Base-by-base conservation (phyloP, 257 asterid genomes). In the Solanum chiquidenum region DNA sequence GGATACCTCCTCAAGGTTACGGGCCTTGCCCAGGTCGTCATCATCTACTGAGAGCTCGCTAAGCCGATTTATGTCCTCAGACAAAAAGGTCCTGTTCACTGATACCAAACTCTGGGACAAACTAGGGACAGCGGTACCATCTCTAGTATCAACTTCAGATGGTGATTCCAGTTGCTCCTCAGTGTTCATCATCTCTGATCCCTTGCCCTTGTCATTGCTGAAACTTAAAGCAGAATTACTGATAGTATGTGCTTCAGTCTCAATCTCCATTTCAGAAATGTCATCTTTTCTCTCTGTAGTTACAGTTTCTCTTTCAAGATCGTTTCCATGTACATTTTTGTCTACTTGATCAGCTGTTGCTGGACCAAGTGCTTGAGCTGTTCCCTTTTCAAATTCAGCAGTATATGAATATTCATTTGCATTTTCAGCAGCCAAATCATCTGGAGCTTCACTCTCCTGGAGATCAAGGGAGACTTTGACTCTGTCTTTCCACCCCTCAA, bases 311-410 rank as follows among this genome's bases (percentile, higher is more conserved):
- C 62, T 85, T 34, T 96, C 98, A n/a, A 87, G 80, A 86, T 95
- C 97, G 35, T 90, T 92, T 86, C 92, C 95, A 58, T 85, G 18
- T 29, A 91, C 86, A 87, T 90, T 95, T 83, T 89, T 94, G 60
- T 91, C 95, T 75, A 92, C 90, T 92, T 96, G 99, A 27, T 96
- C 99, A 35, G 94, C 91, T 7, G 97, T 95, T 62, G 99, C 99
- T 5, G 98, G 99, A 34, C 99, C 99, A 69, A 97, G 96, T 21
- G 99, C 98, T 91, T 97, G 99, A 72, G 98, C 94, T 16, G 98
- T 91, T 79, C 99, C 98, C 85, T 94, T 93, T 90, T 95, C 91
- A 73, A 95, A 94, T 87, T 95, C 97, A 55, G 98, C 96, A 58
- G 98, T 92, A 93, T 92, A 97, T 23, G 98, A 98, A 89, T 94